Base-by-base conservation (phyloP, 2,329 filamentous ascomycete species). In the Whalleya microplaca region DNA sequence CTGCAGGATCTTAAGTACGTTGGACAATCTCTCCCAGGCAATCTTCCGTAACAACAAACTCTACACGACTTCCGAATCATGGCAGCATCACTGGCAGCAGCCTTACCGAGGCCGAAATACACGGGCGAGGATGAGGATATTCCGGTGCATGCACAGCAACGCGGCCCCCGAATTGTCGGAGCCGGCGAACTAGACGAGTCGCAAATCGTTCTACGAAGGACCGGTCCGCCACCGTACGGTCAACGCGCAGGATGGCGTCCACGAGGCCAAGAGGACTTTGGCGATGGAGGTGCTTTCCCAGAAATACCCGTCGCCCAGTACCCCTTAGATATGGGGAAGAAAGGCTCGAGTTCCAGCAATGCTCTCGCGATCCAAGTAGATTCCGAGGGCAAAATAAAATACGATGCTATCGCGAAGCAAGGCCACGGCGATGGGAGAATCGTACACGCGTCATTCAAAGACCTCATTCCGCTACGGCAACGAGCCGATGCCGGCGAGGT, bases 231-330 rank as follows among this genome's bases (percentile, higher is more conserved):
- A 9, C 82, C 92, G 1, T 99, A 98, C 67, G 91, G 91, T 48
- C 88, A 92, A 72, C 89, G 95, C 69, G 76, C 85, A 72, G 91
- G 90, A 84, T 99, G 95, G 95, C 86, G 95, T 64, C 95, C 95
- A 29, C 88, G 94, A 69, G 83, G 83, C 41, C 85, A 90, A 62
- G 93, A 97, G 71, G 95, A 99, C 74, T 99, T 93, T 76, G 93
- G 91, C 67, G 93, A 98, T 80, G 95, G 95, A 62, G 95, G 95
- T 67, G 92, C 94, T 50, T 99, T 97, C 71, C 95, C 95, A 40
- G 94, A 98, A 76, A 88, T 97, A 23, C 88, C 91, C 14, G 87
- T 98, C 50, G 95, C 94, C 43, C 95, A 99, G 71, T 99, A 98
- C 71, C 95, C 95, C 10, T 84, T 96, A 48, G 91, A 96, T 57